A percentile compares a stretch with the other conserved stretches of the same genome.
These are phyloP conservation scores for Ganoderma leucocontextum DNA, from an alignment of 1,284 basidiomycete species.

Conservation along the genomic window DNA sequence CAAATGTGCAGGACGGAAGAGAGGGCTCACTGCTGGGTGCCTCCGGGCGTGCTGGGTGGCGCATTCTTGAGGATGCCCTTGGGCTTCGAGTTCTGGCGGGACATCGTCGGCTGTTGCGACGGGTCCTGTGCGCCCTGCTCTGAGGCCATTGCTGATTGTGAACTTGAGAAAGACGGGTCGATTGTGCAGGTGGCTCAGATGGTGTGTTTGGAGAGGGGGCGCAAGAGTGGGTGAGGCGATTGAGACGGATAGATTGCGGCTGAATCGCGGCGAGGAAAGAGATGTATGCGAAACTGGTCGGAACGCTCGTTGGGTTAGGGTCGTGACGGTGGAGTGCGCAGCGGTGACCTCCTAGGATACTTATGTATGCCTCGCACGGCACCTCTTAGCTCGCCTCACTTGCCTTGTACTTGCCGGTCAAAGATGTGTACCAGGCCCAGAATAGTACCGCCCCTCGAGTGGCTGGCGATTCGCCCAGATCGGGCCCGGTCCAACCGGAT, in stretches of 20 bases:
- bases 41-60: constrained; percentile 51
- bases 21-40: constrained; percentile 51
- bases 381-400: not conserved
- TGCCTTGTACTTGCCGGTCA: constrained; percentile 1
- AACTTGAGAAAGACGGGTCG: not conserved
- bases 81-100: constrained; percentile 61
- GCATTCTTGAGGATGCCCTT: constrained; percentile 89
- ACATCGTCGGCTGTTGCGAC: constrained; percentile 37
- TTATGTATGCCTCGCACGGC: constrained; percentile 6
- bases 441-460: not conserved
- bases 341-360: constrained; percentile 9
- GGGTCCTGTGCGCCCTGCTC: constrained; percentile 20
- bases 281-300: constrained; percentile 3
- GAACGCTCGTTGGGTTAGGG: constrained; percentile 15
- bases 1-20: not conserved
- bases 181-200: not conserved
- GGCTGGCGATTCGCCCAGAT: constrained; percentile 5
- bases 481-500: not conserved
- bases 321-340: constrained; percentile 16
- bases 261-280: constrained; percentile 7
- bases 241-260: constrained; percentile 12
- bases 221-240: constrained; percentile 6
- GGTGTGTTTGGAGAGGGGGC: not conserved
- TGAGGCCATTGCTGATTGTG: constrained; percentile 17
- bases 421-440: not conserved